phyloP scores from a whole-genome alignment of 495 filamentous ascomycete genomes.

The Penicillium bialowiezense region DNA sequence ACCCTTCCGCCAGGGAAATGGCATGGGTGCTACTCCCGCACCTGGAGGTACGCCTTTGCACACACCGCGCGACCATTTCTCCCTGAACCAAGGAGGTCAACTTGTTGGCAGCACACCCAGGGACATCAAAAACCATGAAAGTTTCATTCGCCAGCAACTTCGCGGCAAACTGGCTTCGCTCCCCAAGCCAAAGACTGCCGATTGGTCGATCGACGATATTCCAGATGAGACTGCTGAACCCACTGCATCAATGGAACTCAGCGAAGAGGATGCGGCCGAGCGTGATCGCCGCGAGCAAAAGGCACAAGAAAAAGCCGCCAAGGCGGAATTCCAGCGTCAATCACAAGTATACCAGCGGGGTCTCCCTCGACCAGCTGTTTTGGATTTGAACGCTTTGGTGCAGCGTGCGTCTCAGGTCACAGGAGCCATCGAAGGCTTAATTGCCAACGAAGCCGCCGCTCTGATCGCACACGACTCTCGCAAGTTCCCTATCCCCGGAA shows the following conservation, averaged over 20 bases:
- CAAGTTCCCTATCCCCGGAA: slow-evolving; percentile 66
- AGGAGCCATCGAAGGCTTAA: slow-evolving; percentile 56
- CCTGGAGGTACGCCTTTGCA: slow-evolving; percentile 77
- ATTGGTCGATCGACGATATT: slow-evolving; percentile 83
- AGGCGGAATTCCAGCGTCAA: slow-evolving; percentile 75
- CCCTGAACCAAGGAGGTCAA: slow-evolving; percentile 69
- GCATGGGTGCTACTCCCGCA: slow-evolving; percentile 70
- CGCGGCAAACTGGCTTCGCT: slow-evolving; percentile 69
- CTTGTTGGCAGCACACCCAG: slow-evolving; percentile 72
- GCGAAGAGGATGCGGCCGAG: slow-evolving; percentile 80
- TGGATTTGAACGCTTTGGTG: slow-evolving; percentile 70
- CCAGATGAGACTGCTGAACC: slow-evolving; percentile 78
- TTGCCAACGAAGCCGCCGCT: slow-evolving; percentile 72
- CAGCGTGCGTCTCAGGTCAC: slow-evolving; percentile 51
- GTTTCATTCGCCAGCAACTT: slow-evolving; percentile 66
- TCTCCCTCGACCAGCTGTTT: slow-evolving; percentile 70
- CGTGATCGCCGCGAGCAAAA: slow-evolving; percentile 70
- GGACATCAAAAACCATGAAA: slow-evolving; percentile 73
- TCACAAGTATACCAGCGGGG: slow-evolving; percentile 86
- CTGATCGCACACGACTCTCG: slow-evolving; percentile 79
- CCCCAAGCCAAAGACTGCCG: slow-evolving; percentile 86
- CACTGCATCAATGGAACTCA: slow-evolving; percentile 47
- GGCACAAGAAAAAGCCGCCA: slow-evolving; percentile 65
- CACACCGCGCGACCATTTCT: slow-evolving; percentile 86
- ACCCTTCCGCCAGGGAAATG: slow-evolving; percentile 70